A percentile compares a stretch with the other conserved stretches of the same genome.
These are phyloP conservation scores for Curvularia eragrostidis DNA, from an alignment of 2,329 filamentous ascomycete species.

Conservation along the genomic window DNA sequence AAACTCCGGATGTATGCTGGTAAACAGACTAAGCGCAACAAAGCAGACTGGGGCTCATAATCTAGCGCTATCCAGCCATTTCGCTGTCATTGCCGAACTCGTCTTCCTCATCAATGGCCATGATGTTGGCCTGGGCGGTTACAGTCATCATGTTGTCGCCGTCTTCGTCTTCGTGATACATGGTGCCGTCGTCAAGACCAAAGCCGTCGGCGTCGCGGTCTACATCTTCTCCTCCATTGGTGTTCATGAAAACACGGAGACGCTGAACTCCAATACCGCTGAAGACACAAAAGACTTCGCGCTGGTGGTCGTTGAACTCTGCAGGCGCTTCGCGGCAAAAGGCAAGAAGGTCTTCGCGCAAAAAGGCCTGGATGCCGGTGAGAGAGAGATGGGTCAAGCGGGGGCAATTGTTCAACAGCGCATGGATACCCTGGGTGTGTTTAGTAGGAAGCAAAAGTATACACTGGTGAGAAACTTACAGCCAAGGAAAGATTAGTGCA, in stretches of 20 bases:
- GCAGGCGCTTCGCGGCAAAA: slow-evolving; percentile 87
- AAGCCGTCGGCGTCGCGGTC: slow-evolving; percentile 25
- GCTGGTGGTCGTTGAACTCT: slow-evolving; percentile 96
- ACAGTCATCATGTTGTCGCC: slow-evolving; percentile 46
- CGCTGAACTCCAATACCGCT: slow-evolving; percentile 82
- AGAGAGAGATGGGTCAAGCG: slow-evolving; percentile 92
- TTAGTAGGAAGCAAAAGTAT: slow-evolving; percentile 13
- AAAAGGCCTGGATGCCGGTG: slow-evolving; percentile 90
- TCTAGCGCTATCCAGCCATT: slow-evolving; percentile 48
- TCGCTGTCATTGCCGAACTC: slow-evolving; percentile 56
- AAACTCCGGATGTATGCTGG: slow-evolving; percentile 24
- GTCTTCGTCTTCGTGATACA: slow-evolving; percentile 43
- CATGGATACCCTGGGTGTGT: slow-evolving; percentile 77
- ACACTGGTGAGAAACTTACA: slow-evolving; percentile 59
- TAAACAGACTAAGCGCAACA: background rate
- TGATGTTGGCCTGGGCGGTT: slow-evolving; percentile 45
- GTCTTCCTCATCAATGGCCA: slow-evolving; percentile 54
- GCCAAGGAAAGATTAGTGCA: slow-evolving; percentile 83
- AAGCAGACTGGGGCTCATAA: background rate
- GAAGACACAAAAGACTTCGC: slow-evolving; percentile 96
- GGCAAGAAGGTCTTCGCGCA: slow-evolving; percentile 79
- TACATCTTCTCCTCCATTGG: slow-evolving; percentile 34
- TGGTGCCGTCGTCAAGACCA: slow-evolving; percentile 36
- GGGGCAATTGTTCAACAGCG: slow-evolving; percentile 86
- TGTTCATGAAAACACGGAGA: slow-evolving; percentile 79